Conservation (phyloP, 1,284 basidiomycete genomes). For the Fistulinella cinereoalba region DNA sequence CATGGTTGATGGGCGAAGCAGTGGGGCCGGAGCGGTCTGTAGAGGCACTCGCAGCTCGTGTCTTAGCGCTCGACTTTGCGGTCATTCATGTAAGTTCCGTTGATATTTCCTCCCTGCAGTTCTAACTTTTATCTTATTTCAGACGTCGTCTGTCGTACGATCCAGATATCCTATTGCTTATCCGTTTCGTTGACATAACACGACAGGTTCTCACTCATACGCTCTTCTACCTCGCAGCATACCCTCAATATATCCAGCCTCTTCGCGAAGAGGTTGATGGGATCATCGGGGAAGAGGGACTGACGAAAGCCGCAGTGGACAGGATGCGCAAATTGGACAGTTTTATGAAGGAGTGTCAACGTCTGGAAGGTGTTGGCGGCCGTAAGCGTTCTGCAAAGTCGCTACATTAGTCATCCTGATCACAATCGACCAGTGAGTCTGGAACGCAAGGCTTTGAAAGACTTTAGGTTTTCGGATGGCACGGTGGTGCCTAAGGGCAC, state of each 20-base stretch:
- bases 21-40: conserved; percentile 29
- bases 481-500: neutral
- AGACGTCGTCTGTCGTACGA: neutral
- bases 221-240: conserved; percentile 35
- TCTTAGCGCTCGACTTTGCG: conserved; percentile 38
- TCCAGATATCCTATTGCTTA: neutral
- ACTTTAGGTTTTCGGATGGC: neutral
- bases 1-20: conserved; percentile 44
- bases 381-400: neutral
- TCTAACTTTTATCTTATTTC: too few species aligned
- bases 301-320: conserved; percentile 40
- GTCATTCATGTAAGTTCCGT: conserved; percentile 33
- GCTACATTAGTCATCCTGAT: neutral
- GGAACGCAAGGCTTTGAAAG: neutral
- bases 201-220: conserved; percentile 34
- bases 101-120: neutral
- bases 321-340: conserved; percentile 47
- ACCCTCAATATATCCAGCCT: conserved; percentile 37
- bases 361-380: neutral
- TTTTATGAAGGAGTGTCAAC: conserved; percentile 38
- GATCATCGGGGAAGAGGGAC: conserved; percentile 34
- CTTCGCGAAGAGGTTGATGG: conserved; percentile 43
- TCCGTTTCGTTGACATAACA: neutral
- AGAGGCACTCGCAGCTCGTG: conserved; percentile 28
- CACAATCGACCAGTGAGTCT: neutral